phyloP scores from a whole-genome alignment of 768 basidiomycete species.

The Cystobasidiopsis lactophilus region DNA sequence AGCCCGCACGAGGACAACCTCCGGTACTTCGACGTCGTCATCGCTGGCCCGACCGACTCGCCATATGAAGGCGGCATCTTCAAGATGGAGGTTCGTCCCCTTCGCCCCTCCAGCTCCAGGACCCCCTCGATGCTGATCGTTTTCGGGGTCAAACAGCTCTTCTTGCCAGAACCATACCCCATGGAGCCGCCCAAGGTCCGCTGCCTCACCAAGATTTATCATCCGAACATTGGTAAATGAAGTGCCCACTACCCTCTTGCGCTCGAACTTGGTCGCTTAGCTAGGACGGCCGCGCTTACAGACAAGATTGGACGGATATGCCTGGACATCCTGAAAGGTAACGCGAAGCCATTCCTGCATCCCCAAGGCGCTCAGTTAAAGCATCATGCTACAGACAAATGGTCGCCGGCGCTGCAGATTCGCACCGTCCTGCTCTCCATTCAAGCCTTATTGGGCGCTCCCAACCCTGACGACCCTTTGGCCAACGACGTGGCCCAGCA shows the following conservation, averaged over 20 bases:
- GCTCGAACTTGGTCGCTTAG: not conserved
- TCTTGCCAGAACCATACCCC: conserved; percentile 96
- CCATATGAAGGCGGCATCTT: conserved; percentile 81
- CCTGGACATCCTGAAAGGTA: conserved; percentile 90
- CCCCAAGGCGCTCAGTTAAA: too few relatives aligned
- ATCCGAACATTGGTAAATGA: conserved; percentile 92
- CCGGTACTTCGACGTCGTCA: conserved; percentile 94
- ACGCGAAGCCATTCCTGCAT: conserved; percentile 12
- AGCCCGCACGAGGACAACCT: conserved; percentile 89
- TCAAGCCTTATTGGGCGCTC: conserved; percentile 86
- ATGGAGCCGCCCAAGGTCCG: conserved; percentile 98
- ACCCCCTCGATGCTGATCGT: not conserved
- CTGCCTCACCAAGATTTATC: conserved; percentile 80
- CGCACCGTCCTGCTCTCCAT: conserved; percentile 89
- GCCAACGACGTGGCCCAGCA: conserved; percentile 85
- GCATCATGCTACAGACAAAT: conserved; percentile 63
- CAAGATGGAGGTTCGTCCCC: conserved; percentile 42
- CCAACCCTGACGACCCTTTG: conserved; percentile 88
- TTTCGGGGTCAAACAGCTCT: conserved; percentile 30
- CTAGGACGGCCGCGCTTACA: conserved; percentile 22
- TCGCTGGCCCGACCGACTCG: conserved; percentile 80
- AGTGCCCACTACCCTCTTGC: not conserved
- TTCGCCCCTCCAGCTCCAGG: conserved; percentile 1
- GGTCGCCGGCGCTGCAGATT: conserved; percentile 97
- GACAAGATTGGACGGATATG: conserved; percentile 98